A percentile compares a stretch with the other conserved stretches of the same genome.
Evolutionary conservation across 192 early-diverging fungal species (phyloP).

Genomic region (Chytriomyces sp.): DNA sequence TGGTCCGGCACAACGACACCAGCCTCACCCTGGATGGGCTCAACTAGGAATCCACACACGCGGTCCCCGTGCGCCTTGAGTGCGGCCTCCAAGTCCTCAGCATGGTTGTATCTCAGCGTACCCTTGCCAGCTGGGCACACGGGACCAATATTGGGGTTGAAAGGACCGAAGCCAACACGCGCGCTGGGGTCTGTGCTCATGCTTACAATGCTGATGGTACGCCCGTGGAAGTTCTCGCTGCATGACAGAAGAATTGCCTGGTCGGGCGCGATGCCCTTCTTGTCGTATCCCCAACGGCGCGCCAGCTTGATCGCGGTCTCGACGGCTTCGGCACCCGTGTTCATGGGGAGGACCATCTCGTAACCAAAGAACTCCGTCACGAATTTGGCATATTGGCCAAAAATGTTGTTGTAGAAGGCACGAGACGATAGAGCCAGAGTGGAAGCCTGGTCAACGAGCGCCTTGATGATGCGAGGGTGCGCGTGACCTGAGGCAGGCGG

Average conservation of each 20-base stretch:
- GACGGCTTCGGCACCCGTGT: constrained; percentile 98
- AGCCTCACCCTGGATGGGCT: constrained; percentile 99
- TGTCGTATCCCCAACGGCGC: constrained; percentile 93
- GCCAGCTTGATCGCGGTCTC: constrained; percentile 98
- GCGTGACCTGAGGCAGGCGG: constrained; percentile 70
- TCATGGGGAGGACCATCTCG: constrained; percentile 99
- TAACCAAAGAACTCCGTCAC: constrained; percentile 92
- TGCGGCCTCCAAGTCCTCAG: constrained; percentile 85
- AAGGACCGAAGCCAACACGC: constrained; percentile 90
- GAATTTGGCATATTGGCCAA: constrained; percentile 88
- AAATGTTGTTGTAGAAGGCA: constrained; percentile 96
- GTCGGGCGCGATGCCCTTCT: constrained; percentile 82
- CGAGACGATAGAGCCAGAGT: constrained; percentile 85
- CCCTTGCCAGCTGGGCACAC: constrained; percentile 72
- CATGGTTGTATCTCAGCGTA: constrained; percentile 79
- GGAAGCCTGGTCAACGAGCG: constrained; percentile 86
- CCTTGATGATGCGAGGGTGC: constrained; percentile 92
- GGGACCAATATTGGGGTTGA: constrained; percentile 83
- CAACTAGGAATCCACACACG: constrained; percentile 93
- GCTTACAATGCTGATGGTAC: constrained; percentile 89
- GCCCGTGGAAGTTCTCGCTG: constrained; percentile 93
- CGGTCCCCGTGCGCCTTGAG: constrained; percentile 79
- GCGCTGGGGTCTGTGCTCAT: constrained; percentile 93
- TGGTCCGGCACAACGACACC: constrained; percentile 93
- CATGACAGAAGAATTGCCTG: constrained; percentile 83